Conservation (phyloP, 2,329 filamentous ascomycete genomes). For the Diplodia seriata region DNA sequence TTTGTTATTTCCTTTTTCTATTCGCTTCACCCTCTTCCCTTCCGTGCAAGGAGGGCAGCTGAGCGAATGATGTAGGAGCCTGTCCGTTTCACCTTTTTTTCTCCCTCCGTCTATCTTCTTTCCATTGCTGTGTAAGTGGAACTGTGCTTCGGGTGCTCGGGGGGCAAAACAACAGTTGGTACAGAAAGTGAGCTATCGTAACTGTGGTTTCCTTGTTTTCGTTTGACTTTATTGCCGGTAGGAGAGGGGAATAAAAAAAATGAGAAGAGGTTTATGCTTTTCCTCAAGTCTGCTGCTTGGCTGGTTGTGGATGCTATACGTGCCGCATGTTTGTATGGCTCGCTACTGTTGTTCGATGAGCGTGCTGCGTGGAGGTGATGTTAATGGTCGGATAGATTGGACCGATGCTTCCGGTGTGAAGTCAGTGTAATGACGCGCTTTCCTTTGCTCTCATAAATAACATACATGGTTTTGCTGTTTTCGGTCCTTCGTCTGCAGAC, state of each 20-base stretch:
- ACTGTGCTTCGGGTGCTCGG: not conserved
- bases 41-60: not conserved
- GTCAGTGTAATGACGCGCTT: too few relatives aligned
- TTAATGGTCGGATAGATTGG: too few relatives aligned
- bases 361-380: too few relatives aligned
- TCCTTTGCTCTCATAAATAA: too few relatives aligned
- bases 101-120: not conserved
- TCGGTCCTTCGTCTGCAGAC: too few relatives aligned
- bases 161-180: not conserved
- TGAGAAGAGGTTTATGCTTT: constrained; percentile 12
- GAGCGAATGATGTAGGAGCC: not conserved
- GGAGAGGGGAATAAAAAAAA: constrained; percentile 7
- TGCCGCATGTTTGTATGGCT: not conserved
- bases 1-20: not conserved
- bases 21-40: not conserved
- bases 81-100: not conserved
- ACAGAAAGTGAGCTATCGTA: constrained; percentile 2
- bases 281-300: not conserved
- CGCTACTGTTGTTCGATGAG: not conserved
- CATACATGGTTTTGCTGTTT: too few relatives aligned
- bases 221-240: not conserved
- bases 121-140: not conserved
- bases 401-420: too few relatives aligned
- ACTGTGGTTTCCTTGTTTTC: not conserved
- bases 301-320: not conserved